phyloP scores from a whole-genome alignment of 768 basidiomycete genomes.

The Collybia sp. region DNA sequence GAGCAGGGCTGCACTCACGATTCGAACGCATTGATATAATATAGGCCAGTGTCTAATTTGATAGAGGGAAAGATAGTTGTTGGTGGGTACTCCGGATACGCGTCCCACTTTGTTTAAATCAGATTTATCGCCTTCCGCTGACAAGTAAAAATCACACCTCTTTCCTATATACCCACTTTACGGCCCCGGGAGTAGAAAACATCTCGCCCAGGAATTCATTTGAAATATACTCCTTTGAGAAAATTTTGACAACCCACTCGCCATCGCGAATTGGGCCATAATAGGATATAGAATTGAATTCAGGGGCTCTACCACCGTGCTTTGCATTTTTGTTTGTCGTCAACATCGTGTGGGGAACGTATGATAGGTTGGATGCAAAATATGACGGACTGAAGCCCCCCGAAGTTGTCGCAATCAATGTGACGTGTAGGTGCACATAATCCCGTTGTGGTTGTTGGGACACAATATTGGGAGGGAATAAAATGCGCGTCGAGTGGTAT shows the following conservation, averaged over 20 bases:
- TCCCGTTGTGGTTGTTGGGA: slow-evolving; percentile 60
- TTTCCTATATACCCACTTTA: slow-evolving; percentile 82
- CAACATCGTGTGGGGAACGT: slow-evolving; percentile 63
- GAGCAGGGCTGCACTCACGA: slow-evolving; percentile 44
- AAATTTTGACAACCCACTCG: slow-evolving; percentile 84
- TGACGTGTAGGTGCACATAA: slow-evolving; percentile 86
- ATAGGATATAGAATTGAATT: slow-evolving; percentile 87
- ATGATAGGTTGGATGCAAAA: slow-evolving; percentile 50
- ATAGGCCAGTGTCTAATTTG: slow-evolving; percentile 72
- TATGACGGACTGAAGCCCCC: slow-evolving; percentile 56
- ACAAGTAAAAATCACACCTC: slow-evolving; percentile 38
- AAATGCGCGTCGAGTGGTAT: slow-evolving; percentile 63
- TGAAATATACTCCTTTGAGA: slow-evolving; percentile 61
- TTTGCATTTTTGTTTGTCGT: slow-evolving; percentile 63
- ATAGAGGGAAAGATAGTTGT: slow-evolving; percentile 69
- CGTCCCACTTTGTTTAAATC: slow-evolving; percentile 56
- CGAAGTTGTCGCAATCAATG: slow-evolving; percentile 77
- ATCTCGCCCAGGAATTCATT: slow-evolving; percentile 67
- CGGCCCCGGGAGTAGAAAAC: slow-evolving; percentile 47
- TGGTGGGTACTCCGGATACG: slow-evolving; percentile 72
- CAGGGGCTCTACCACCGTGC: slow-evolving; percentile 54
- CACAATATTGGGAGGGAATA: slow-evolving; percentile 41
- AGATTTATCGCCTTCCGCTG: neutral
- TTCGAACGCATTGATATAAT: slow-evolving; percentile 92
- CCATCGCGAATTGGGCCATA: slow-evolving; percentile 52